These are phyloP conservation scores for Blepharisma stoltei DNA, from an alignment of 73 alveolate genomes.

Conservation along the genomic window DNA sequence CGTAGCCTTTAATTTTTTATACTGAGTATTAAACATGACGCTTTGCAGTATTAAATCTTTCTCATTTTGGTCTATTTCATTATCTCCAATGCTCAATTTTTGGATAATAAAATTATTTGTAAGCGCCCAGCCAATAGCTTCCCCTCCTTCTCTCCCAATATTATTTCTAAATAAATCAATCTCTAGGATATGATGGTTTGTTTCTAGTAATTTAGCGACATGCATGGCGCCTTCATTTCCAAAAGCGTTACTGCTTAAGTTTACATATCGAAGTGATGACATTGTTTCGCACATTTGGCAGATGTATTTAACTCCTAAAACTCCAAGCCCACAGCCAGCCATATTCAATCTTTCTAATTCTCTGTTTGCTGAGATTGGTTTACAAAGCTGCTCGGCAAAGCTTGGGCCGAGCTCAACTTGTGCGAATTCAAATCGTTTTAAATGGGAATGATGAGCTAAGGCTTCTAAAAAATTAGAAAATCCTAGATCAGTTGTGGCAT, in stretches of 20 bases:
- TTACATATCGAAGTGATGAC: conserved; percentile 30
- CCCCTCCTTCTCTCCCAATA: conserved; percentile 54
- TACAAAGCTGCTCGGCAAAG: conserved; percentile 36
- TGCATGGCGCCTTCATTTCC: conserved; percentile 66
- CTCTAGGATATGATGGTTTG: conserved; percentile 45
- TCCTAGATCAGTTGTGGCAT: conserved; percentile 29
- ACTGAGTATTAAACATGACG: conserved; percentile 66
- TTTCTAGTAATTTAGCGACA: conserved; percentile 47
- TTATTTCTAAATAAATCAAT: conserved; percentile 61
- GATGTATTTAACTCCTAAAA: conserved; percentile 34
- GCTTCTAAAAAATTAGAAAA: conserved; percentile 57
- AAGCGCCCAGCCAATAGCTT: conserved; percentile 59
- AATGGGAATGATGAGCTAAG: conserved; percentile 30
- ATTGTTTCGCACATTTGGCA: conserved; percentile 47
- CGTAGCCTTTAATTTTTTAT: conserved; percentile 58
- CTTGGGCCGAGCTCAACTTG: conserved; percentile 56
- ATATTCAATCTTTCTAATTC: conserved; percentile 46
- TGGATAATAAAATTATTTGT: conserved; percentile 65
- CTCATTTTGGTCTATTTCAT: conserved; percentile 48
- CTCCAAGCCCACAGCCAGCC: conserved; percentile 61
- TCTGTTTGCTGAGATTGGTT: conserved; percentile 41
- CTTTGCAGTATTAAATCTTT: conserved; percentile 52
- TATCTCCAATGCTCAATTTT: conserved; percentile 65
- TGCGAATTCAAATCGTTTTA: conserved; percentile 43
- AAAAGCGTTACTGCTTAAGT: conserved; percentile 54